These are phyloP conservation scores for Apium graveolens DNA, from an alignment of 129 eudicot genomes.

Conservation along the genomic window DNA sequence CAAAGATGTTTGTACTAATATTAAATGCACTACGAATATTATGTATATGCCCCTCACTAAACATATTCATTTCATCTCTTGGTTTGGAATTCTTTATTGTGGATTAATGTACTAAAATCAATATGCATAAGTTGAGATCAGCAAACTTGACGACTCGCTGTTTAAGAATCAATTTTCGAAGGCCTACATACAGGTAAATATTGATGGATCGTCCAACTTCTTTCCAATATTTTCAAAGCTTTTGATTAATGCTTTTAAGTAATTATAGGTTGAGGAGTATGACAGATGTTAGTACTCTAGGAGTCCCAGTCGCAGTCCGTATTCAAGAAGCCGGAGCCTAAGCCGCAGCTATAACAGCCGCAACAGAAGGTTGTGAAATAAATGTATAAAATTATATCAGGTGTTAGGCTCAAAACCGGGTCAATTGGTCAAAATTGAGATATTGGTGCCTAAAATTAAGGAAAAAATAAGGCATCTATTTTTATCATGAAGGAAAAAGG, in stretches of 20 bases:
- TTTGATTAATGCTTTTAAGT: background rate
- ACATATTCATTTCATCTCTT: too few relatives aligned
- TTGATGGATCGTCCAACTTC: conserved; percentile 4
- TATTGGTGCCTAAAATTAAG: too few relatives aligned
- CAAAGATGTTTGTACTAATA: background rate
- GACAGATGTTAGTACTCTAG: conserved; percentile 43
- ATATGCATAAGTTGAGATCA: conserved; percentile 36
- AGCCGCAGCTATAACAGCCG: conserved; percentile 40
- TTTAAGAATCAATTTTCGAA: conserved; percentile 64
- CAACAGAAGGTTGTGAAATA: conserved; percentile 39
- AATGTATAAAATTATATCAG: background rate
- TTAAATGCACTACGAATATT: background rate
- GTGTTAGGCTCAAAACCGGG: too few relatives aligned
- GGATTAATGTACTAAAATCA: background rate
- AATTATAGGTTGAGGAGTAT: conserved; percentile 67
- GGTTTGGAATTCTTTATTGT: background rate
- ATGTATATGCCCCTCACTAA: background rate
- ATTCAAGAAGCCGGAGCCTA: conserved; percentile 73
- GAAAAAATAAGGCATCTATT: too few relatives aligned
- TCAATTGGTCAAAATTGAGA: too few relatives aligned
- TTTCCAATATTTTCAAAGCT: background rate
- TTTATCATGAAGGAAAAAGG: too few relatives aligned
- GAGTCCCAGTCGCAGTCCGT: conserved; percentile 61
- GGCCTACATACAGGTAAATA: conserved; percentile 63
- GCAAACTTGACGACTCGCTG: conserved; percentile 76